Evolutionary conservation across 257 asterid species (phyloP), one percentile per base, ranked within the genome.

Genomic region (Ligustrum vulgare): DNA sequence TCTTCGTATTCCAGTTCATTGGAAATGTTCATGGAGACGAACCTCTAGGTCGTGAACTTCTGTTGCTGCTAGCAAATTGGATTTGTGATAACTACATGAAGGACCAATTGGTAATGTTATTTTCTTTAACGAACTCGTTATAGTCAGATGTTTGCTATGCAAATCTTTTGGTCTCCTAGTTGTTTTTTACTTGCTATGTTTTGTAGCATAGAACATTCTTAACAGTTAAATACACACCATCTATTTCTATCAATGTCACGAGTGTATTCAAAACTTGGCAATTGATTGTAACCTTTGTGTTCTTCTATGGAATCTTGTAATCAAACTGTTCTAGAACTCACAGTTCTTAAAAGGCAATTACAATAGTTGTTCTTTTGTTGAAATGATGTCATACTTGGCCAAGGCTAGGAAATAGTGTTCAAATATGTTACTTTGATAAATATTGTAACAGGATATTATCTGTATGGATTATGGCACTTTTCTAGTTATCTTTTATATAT

Each of bases 21-120:
- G 99, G 99, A 78, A 94, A 94, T 78, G 95, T 94, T 75, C 99
- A 94, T 78, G 99, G 99, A 47, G 97, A 94, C 87, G 98, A 94
- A 85, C 98, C 98, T 75, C 93, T 94, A n/a, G 98, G 98, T 75
- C 98, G 98, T 60, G 98, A 94, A 77, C 91, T 94, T 82, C 87
- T 94, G 74, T 64, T 94, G 80, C 91, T 77, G 78, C 93, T 94
- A 63, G 97, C 91, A 35, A 92, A 88, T 75, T 94, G 98, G 98
- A 81, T 94, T 51, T 94, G 98, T 66, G 90, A 92, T 83, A 91
- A 92, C 82, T 91, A 94, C 77, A 86, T 80, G 93, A 84, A 87
- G 80, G 91, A 94, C 81, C 85, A 96, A 37, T 86, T 94, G 98
- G 98, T 92, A 94, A 79, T 74, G 56, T 73, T 32, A 67, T 70